A percentile compares a stretch with the other conserved stretches of the same genome.
Evolutionary conservation across 495 filamentous ascomycete genomes (phyloP).

Genomic region (Xylona heveae): DNA sequence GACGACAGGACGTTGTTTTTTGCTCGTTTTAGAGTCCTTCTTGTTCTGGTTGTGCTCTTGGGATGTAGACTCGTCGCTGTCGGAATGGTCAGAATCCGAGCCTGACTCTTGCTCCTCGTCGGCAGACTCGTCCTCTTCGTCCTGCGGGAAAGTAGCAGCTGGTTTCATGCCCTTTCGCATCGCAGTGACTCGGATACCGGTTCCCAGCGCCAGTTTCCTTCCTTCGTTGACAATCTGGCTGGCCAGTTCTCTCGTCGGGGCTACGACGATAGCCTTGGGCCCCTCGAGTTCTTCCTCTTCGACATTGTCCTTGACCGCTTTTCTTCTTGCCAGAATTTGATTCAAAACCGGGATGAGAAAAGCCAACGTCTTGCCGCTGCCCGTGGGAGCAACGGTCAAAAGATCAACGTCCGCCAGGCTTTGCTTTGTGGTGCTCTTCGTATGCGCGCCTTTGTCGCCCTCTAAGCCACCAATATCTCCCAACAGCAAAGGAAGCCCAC

Average conservation of each 20-base stretch:
- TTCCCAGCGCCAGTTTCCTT: conserved; percentile 55
- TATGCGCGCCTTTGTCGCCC: conserved; percentile 12
- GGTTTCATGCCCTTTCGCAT: conserved; percentile 73
- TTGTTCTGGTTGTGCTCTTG: conserved; percentile 6
- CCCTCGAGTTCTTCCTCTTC: conserved; percentile 20
- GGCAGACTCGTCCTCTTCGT: conserved; percentile 19
- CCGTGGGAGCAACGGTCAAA: conserved; percentile 76
- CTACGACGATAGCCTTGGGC: conserved; percentile 49
- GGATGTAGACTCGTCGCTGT: conserved; percentile 10
- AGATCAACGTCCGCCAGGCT: conserved; percentile 30
- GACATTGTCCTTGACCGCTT: conserved; percentile 14
- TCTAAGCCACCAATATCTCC: conserved; percentile 24
- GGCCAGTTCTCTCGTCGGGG: conserved; percentile 81
- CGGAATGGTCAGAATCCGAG: conserved; percentile 9
- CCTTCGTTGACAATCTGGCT: conserved; percentile 86
- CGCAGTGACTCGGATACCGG: conserved; percentile 55
- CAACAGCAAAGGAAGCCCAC: conserved; percentile 57
- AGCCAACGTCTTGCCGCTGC: conserved; percentile 89
- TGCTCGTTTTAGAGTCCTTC: conserved; percentile 14
- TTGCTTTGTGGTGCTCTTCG: conserved; percentile 6
- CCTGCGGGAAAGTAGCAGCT: conserved; percentile 19
- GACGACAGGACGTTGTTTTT: conserved; percentile 14
- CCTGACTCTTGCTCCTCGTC: conserved; percentile 11
- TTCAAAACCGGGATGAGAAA: conserved; percentile 79
- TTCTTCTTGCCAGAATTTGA: conserved; percentile 32